phyloP scores from a whole-genome alignment of 1,284 basidiomycete species.

The Ceraceosorus bombacis region DNA sequence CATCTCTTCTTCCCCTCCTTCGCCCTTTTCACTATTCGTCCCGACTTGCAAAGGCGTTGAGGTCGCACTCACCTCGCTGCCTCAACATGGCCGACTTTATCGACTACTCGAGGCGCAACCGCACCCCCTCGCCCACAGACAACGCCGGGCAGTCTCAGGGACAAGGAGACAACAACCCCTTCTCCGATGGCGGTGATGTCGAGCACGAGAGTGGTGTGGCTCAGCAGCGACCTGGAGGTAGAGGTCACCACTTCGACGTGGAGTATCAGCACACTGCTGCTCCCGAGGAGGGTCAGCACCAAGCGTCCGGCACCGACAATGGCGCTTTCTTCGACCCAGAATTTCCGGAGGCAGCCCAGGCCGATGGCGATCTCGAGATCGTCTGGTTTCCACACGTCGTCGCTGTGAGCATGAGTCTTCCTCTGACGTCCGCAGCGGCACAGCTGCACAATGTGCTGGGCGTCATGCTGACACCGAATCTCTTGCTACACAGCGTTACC shows the following conservation, averaged over 20 bases:
- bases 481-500: conserved; percentile 23
- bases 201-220: not conserved
- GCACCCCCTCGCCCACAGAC: conserved; percentile 16
- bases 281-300: not conserved
- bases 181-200: not conserved
- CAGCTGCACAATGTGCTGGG: too few relatives aligned
- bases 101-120: conserved; percentile 29
- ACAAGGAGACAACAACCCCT: not conserved
- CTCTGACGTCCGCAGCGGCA: too few relatives aligned
- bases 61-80: not conserved
- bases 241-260: conserved; percentile 11
- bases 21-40: too few relatives aligned
- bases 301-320: conserved; percentile 8
- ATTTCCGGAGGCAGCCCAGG: conserved; percentile 23
- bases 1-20: not conserved
- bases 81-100: conserved; percentile 20
- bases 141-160: not conserved
- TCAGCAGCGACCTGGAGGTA: not conserved
- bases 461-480: too few relatives aligned
- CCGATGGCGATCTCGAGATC: conserved; percentile 33
- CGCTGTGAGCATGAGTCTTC: too few relatives aligned
- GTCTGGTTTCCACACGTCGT: conserved; percentile 46
- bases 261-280: conserved; percentile 6
- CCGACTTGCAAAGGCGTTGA: not conserved
- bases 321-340: conserved; percentile 33